Evolutionary conservation across 345 rosid species (phyloP), one percentile per base, ranked within the genome.

Genomic region (Melastoma malabathricum): DNA sequence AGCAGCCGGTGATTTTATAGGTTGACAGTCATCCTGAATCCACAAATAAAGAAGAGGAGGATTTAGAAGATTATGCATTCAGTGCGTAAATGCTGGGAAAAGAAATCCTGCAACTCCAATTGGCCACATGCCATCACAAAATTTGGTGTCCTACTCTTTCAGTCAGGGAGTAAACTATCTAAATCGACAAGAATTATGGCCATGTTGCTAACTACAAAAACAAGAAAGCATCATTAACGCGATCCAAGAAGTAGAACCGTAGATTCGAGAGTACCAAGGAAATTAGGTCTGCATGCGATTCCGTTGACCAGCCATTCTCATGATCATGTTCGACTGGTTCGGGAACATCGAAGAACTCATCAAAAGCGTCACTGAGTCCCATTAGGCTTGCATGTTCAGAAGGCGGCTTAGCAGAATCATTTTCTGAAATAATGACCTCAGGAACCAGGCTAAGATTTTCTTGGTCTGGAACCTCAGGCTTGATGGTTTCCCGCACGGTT

Each of bases 291-390:
- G 77, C 64, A 59, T 62, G 64, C 58, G 53, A 51, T 43, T 81
- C 83, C 22, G 74, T 27, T 39, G 69, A 48, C 87, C 86, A 71
- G n/a, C 66, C 74, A 56, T 72, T 87, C 38, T 59, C 55, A 13
- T 50, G 66, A 45, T 80, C 85, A 62, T 59, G 60, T 57, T 79
- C 86, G 10, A 59, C 38, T 6, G 57, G 50, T 50, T 83, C 94
- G 18, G 87, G 95, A 56, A 84, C 95, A 60, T 92, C 98, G 60
- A 92, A 84, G 75, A 87, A 92, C 60, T 84, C 98, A 61, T 87
- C 98, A 43, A 87, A 62, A 47, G 66, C 64, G 73, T 77, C 86
- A 15, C 73, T 73, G 43, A 84, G 57, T 54, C 71, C 77, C 63
- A 74, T 72, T 53, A 84, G 72, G 70, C 80, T 77, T 43, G 65